A percentile compares a stretch with the other conserved stretches of the same genome.
phyloP scores from a whole-genome alignment of 2,329 filamentous ascomycete genomes.

The Taxawa tesnikishii region DNA sequence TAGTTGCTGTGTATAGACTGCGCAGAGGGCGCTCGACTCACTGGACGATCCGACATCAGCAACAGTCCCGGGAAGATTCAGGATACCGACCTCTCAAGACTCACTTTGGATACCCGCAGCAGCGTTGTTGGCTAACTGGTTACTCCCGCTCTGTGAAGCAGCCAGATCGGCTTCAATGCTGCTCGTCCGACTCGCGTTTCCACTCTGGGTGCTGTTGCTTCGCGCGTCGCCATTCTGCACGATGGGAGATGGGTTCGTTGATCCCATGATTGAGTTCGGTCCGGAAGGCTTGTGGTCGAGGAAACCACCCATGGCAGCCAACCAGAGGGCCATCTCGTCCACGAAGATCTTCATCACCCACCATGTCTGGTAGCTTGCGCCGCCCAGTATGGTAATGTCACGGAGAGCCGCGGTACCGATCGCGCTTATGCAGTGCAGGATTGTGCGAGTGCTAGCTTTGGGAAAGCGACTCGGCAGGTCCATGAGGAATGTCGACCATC shows the following conservation, averaged over 20 bases:
- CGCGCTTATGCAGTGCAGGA: slow-evolving; percentile 65
- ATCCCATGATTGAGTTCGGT: not conserved
- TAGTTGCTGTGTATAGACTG: slow-evolving; percentile 8
- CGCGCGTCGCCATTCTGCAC: slow-evolving; percentile 11
- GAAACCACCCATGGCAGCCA: slow-evolving; percentile 84
- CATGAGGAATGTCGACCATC: slow-evolving; percentile 63
- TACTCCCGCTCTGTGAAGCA: slow-evolving; percentile 2
- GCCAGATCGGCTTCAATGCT: slow-evolving; percentile 16
- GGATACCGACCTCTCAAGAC: slow-evolving; percentile 4
- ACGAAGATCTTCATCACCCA: slow-evolving; percentile 94
- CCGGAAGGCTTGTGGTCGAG: slow-evolving; percentile 38
- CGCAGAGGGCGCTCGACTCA: slow-evolving; percentile 8
- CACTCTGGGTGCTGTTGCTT: slow-evolving; percentile 15
- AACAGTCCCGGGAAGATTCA: slow-evolving; percentile 3
- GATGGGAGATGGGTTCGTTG: slow-evolving; percentile 2
- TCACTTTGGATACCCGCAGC: slow-evolving; percentile 7
- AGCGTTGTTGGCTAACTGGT: slow-evolving; percentile 3
- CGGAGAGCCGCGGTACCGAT: slow-evolving; percentile 67
- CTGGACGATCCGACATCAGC: slow-evolving; percentile 6
- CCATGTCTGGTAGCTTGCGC: slow-evolving; percentile 78
- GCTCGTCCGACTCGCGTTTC: slow-evolving; percentile 19
- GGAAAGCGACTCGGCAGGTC: slow-evolving; percentile 60
- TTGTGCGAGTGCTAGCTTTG: slow-evolving; percentile 57
- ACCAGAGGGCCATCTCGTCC: slow-evolving; percentile 85
- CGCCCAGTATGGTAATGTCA: slow-evolving; percentile 67